A percentile compares a stretch with the other conserved stretches of the same genome.
phyloP scores from a whole-genome alignment of 805 yeast species.

The Pichia exigua region DNA sequence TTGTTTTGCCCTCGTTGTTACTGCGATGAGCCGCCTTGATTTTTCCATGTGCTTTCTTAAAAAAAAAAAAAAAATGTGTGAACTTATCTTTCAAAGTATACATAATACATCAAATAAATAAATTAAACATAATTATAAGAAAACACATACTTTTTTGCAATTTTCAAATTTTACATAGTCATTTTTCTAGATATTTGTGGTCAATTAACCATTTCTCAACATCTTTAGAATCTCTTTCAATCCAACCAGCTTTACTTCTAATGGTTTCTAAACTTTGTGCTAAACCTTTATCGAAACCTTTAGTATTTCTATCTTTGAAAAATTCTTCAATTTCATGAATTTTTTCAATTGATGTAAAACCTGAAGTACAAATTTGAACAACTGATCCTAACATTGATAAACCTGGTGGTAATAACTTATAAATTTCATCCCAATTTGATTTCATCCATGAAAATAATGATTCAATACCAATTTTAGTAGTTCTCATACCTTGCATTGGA shows the following conservation, averaged over 20 bases:
- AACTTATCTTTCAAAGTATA: too few species aligned
- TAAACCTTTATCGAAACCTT: slow-evolving; percentile 52
- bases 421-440: slow-evolving; percentile 62
- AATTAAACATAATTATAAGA: background rate
- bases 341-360: slow-evolving; percentile 34
- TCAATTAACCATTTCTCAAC: slow-evolving; percentile 40
- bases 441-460: slow-evolving; percentile 66
- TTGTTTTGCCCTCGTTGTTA: background rate
- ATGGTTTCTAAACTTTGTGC: slow-evolving; percentile 53
- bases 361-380: slow-evolving; percentile 48
- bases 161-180: background rate
- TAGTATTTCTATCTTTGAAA: slow-evolving; percentile 41
- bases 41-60: too few species aligned
- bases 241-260: slow-evolving; percentile 47
- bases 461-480: slow-evolving; percentile 56
- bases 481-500: slow-evolving; percentile 68
- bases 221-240: slow-evolving; percentile 37
- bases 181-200: slow-evolving; percentile 16
- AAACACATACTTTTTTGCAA: background rate
- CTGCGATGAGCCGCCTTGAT: background rate
- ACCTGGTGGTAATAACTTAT: slow-evolving; percentile 68
- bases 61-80: too few species aligned
- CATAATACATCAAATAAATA: background rate
- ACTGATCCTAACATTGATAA: slow-evolving; percentile 73
- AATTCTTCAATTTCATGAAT: slow-evolving; percentile 37